Conservation (phyloP, 2,329 filamentous ascomycete species). For the Metarhizium rileyi region DNA sequence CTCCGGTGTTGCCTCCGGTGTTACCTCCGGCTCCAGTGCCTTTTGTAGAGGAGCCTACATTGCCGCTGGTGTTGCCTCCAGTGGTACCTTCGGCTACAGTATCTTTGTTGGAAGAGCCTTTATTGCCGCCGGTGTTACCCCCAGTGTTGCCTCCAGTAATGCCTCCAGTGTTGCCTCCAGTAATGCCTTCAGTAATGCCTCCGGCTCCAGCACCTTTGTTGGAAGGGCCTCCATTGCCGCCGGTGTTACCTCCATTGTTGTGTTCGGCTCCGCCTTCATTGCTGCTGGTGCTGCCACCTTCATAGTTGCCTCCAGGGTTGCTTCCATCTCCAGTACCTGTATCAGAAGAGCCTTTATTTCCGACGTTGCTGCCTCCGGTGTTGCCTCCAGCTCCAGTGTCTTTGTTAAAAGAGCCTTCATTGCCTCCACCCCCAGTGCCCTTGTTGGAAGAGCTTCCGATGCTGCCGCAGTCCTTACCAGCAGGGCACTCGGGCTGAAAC, state of each 20-base stretch:
- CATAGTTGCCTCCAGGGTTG: not conserved
- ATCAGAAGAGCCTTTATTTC: no score
- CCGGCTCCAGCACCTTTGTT: no score
- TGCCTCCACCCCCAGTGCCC: not conserved
- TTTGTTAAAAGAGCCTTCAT: not conserved
- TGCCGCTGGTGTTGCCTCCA: no score
- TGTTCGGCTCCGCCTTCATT: not conserved
- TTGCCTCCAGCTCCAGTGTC: not conserved
- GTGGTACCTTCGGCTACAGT: no score
- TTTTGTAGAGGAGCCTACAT: no score
- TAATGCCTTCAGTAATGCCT: not conserved
- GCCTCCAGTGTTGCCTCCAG: not conserved
- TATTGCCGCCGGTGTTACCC: not conserved
- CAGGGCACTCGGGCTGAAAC: not conserved
- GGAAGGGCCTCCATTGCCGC: no score
- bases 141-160: not conserved
- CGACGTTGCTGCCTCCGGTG: not conserved
- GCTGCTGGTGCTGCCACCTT: not conserved
- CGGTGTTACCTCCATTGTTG: no score
- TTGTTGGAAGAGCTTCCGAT: no score
- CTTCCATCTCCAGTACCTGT: not conserved
- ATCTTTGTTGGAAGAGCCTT: no score
- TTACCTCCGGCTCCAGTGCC: no score
- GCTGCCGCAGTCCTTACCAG: not conserved
- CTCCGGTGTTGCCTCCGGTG: no score